Evolutionary conservation across 2,329 filamentous ascomycete species (phyloP), one percentile per base, ranked within the genome.

Genomic region (Thielaviopsis musarum): DNA sequence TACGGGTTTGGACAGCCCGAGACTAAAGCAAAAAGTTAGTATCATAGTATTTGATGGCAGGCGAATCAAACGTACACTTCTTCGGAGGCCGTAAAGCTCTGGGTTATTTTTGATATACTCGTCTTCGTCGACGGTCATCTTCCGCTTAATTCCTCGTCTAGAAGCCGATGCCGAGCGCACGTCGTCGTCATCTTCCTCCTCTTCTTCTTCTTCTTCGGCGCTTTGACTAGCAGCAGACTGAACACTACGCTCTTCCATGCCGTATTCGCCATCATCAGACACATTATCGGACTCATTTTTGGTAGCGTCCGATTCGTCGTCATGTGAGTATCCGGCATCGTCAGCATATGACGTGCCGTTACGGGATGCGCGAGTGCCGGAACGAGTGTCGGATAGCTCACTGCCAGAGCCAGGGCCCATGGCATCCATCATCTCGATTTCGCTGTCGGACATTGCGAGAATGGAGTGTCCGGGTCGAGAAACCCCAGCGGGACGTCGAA

Each of bases 51-150:
- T 34, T 24, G 56, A 52, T 54, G 19, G 12, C 22, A 57, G n/a
- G 56, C 59, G 38, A 61, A n/a, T 57, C 24, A 21, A 56, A 56
- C 86, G 63, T 84, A 93, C 91, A 75, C 93, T 98, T 74, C 93
- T 82, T 66, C 93, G 83, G 65, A 98, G 77, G 54, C 93, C 93
- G 74, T 97, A 98, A 9, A 98, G 77, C 72, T 95, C 90, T 52
- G 93, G 93, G 67, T 98, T 95, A 68, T 88, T 87, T 66, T 85
- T 80, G 66, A 97, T 95, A 68, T 84, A 91, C 54, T 90, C 84
- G 61, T 93, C 85, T 66, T 93, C 87, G 57, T 85, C 83, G 45
- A 80, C 69, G 68, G 77, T 70, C 64, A 77, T 72, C 73, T 88
- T 86, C 72, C 90, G 85, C 77, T 95, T 95, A 62, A 77, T 72